Evolutionary conservation across 306 rosid species (phyloP).

Genomic region (Dryas drummondii): DNA sequence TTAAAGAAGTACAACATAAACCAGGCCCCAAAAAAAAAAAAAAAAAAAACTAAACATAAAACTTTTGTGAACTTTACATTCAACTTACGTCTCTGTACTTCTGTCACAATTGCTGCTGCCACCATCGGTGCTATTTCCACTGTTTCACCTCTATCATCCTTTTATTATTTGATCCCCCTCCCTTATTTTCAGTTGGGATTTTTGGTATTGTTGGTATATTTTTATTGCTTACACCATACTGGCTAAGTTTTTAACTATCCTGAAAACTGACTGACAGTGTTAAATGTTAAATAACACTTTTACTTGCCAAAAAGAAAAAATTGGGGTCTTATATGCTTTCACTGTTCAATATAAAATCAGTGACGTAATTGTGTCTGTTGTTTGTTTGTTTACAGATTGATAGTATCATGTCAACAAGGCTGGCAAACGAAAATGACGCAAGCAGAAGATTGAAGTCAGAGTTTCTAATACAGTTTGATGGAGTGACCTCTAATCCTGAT

Average conservation of each 20-base stretch:
- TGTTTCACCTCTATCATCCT: not conserved
- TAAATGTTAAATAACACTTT: not conserved
- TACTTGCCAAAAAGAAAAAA: not conserved
- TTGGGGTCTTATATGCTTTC: not conserved
- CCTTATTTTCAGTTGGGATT: not conserved
- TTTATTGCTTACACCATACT: not conserved
- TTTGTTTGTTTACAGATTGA: conserved; percentile 63
- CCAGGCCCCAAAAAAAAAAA: too few relatives aligned
- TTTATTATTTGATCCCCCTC: not conserved
- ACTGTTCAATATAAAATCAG: not conserved
- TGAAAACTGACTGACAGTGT: not conserved
- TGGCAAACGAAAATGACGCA: conserved; percentile 82
- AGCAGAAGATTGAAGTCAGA: conserved; percentile 96
- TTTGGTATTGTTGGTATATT: not conserved
- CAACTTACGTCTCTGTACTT: not conserved
- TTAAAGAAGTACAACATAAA: too few relatives aligned
- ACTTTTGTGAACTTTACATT: not conserved
- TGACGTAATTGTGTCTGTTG: not conserved
- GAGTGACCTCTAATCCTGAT: conserved; percentile 83
- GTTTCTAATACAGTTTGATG: conserved; percentile 96
- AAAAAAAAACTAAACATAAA: not conserved
- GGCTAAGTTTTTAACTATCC: not conserved
- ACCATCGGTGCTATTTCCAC: not conserved
- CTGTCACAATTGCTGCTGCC: not conserved
- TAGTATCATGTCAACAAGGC: conserved; percentile 91